Percentiles rank a stretch among this genome's conserved stretches.
Evolutionary conservation across 192 early-diverging fungal species (phyloP).

Genomic region (Backusella mclennaniae): DNA sequence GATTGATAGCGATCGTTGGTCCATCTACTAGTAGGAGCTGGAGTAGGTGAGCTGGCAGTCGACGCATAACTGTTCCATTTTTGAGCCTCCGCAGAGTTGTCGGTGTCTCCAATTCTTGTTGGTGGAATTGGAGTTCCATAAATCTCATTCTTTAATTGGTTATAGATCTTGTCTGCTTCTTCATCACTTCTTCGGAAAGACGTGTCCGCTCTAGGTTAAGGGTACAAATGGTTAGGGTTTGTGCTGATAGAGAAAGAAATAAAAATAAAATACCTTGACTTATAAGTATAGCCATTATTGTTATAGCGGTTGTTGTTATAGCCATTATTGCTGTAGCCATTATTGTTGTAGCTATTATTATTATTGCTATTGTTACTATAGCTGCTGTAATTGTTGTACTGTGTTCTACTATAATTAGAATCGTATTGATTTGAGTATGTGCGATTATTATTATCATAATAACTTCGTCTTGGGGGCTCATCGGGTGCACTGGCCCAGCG

Average conservation of each 20-base stretch:
- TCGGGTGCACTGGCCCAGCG: not conserved
- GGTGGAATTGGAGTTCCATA: not conserved
- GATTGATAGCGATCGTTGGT: not conserved
- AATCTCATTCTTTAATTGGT: not conserved
- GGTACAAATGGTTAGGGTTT: not conserved
- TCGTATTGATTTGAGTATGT: not conserved
- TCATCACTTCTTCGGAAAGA: not conserved
- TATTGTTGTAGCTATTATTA: not conserved
- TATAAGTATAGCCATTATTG: not conserved
- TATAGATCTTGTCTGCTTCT: not conserved
- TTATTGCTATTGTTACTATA: not conserved
- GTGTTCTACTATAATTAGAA: not conserved
- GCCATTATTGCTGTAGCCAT: not conserved
- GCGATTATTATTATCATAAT: not conserved
- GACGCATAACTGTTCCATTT: not conserved
- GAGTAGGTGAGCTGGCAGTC: not conserved
- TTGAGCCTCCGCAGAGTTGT: not conserved
- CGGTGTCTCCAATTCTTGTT: not conserved
- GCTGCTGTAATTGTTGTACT: not conserved
- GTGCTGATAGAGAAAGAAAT: not conserved
- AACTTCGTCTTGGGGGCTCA: not conserved
- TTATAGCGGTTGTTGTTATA: not conserved
- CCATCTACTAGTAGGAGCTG: not conserved
- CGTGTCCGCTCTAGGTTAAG: not conserved
- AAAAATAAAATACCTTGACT: not conserved